Conservation (phyloP, 768 basidiomycete species). For the Calocybe gangraenosa region DNA sequence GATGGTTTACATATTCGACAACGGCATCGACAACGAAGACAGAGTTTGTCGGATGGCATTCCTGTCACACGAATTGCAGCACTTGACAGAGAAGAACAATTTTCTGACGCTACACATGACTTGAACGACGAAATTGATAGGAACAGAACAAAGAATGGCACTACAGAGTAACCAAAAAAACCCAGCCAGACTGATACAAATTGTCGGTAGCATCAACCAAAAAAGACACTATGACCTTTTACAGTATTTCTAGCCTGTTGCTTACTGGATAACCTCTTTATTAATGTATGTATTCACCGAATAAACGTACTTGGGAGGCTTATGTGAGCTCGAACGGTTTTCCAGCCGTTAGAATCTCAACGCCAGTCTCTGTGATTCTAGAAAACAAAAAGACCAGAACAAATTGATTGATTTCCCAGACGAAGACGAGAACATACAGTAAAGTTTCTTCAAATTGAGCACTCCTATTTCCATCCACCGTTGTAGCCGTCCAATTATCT, state of each 20-base stretch:
- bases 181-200: too few species aligned
- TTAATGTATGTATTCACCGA: not conserved
- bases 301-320: not conserved
- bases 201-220: too few species aligned
- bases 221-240: not conserved
- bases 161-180: constrained; percentile 13
- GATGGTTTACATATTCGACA: constrained; percentile 42
- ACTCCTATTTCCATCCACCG: constrained; percentile 82
- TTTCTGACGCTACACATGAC: constrained; percentile 59
- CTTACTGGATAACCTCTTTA: not conserved
- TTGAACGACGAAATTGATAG: constrained; percentile 60
- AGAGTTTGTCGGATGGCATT: constrained; percentile 63
- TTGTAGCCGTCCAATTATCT: constrained; percentile 96
- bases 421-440: constrained; percentile 57
- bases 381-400: too few species aligned
- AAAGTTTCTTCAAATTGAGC: constrained; percentile 99
- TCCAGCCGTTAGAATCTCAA: constrained; percentile 75
- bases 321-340: constrained; percentile 9
- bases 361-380: constrained; percentile 89
- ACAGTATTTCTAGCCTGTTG: constrained; percentile 1
- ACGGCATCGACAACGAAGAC: constrained; percentile 49
- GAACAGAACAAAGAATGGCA: constrained; percentile 24
- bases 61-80: constrained; percentile 59
- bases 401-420: too few species aligned
- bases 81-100: constrained; percentile 52